A percentile compares a stretch with the other conserved stretches of the same genome.
phyloP scores from a whole-genome alignment of 495 filamentous ascomycete genomes.

The Trypethelium eluteriae region DNA sequence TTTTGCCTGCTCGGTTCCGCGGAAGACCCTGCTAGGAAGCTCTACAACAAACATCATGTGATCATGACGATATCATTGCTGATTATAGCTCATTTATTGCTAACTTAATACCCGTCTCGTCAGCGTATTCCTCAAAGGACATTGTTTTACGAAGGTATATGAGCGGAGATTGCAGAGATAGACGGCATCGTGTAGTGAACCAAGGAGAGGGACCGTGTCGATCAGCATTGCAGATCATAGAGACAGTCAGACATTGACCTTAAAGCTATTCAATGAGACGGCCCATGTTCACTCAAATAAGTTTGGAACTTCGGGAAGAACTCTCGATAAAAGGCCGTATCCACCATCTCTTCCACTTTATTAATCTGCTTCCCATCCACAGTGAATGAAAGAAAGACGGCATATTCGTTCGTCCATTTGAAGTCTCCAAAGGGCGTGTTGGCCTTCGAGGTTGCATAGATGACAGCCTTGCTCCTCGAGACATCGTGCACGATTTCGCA shows the following conservation, averaged over 20 bases:
- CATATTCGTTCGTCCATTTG: conserved; percentile 19
- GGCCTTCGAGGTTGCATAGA: conserved; percentile 13
- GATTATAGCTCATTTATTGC: background rate
- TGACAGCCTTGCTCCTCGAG: conserved; percentile 11
- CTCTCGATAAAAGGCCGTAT: conserved; percentile 1
- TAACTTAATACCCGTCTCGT: background rate
- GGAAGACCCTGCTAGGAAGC: background rate
- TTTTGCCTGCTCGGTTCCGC: background rate
- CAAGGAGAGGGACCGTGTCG: background rate
- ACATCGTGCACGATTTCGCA: conserved; percentile 14
- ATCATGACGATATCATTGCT: background rate
- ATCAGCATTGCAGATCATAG: background rate
- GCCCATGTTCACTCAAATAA: background rate
- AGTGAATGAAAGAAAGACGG: conserved; percentile 15
- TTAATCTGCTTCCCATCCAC: conserved; percentile 19
- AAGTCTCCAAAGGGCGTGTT: conserved; percentile 17
- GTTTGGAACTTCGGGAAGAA: conserved; percentile 4
- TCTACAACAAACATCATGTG: background rate
- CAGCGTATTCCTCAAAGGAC: background rate
- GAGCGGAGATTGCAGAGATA: background rate
- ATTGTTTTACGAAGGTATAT: background rate
- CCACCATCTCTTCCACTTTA: conserved; percentile 18
- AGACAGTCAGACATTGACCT: background rate
- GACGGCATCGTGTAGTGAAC: background rate
- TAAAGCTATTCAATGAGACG: background rate